A percentile compares a stretch with the other conserved stretches of the same genome.
phyloP scores from a whole-genome alignment of 192 early-diverging fungal genomes.

The Podila clonocystis region DNA sequence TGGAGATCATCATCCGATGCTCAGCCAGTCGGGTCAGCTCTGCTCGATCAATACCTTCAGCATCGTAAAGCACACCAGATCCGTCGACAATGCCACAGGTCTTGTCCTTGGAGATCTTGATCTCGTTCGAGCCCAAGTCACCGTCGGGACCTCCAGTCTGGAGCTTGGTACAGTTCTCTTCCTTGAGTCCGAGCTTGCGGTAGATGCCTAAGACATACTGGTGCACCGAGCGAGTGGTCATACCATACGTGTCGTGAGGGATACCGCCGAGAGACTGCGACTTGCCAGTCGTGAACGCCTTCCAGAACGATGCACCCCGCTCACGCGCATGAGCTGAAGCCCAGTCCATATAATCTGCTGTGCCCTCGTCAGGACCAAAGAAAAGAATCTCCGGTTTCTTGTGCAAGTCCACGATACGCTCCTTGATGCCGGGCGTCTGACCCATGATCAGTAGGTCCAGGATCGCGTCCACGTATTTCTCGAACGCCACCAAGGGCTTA shows the following conservation, averaged over 20 bases:
- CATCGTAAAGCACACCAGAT: constrained; percentile 93
- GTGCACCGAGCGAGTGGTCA: constrained; percentile 99
- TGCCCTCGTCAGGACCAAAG: constrained; percentile 71
- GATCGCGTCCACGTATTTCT: constrained; percentile 46
- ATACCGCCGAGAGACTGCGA: constrained; percentile 95
- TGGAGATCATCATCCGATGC: constrained; percentile 83
- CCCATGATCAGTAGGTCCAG: constrained; percentile 93
- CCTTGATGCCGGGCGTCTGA: constrained; percentile 95
- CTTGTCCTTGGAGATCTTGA: constrained; percentile 98
- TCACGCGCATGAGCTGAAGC: constrained; percentile 92
- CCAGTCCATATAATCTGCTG: constrained; percentile 99
- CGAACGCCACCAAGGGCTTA: constrained; percentile 42
- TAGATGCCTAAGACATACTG: constrained; percentile 99
- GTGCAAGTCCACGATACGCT: constrained; percentile 91
- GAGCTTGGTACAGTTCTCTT: constrained; percentile 88
- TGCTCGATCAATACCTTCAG: constrained; percentile 87
- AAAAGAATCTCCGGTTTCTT: constrained; percentile 97
- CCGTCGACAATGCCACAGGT: constrained; percentile 96
- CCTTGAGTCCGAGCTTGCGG: constrained; percentile 82
- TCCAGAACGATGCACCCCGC: constrained; percentile 96
- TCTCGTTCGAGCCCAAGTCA: constrained; percentile 98
- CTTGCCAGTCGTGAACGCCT: constrained; percentile 99
- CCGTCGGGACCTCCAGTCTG: constrained; percentile 99
- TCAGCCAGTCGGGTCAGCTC: constrained; percentile 88
- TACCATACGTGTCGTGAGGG: constrained; percentile 96